These are phyloP conservation scores for Acanthochlamys bracteata DNA, from an alignment of 106 monocot genomes.

Conservation along the genomic window DNA sequence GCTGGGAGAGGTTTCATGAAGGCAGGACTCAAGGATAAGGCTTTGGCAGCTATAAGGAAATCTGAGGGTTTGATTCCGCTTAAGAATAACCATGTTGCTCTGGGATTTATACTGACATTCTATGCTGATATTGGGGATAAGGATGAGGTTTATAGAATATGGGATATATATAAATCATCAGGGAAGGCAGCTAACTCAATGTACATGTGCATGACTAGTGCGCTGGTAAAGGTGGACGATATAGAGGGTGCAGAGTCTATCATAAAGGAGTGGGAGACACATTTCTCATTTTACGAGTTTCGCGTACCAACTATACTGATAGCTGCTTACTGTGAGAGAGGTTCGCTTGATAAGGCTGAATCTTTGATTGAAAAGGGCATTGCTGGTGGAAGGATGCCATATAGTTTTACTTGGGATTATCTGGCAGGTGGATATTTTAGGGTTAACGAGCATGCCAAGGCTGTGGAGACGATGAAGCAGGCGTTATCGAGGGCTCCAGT, in stretches of 20 bases:
- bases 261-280: slow-evolving; percentile 26
- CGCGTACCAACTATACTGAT: slow-evolving; percentile 22
- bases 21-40: slow-evolving; percentile 17
- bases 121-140: slow-evolving; percentile 29
- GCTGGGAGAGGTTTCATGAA: slow-evolving; percentile 20
- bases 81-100: slow-evolving; percentile 13
- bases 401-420: slow-evolving; percentile 15
- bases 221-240: slow-evolving; percentile 24
- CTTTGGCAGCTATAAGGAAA: slow-evolving; percentile 14
- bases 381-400: slow-evolving; percentile 18
- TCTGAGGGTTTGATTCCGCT: slow-evolving; percentile 20
- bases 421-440: slow-evolving; percentile 23
- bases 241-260: slow-evolving; percentile 29
- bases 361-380: slow-evolving; percentile 7
- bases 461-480: slow-evolving; percentile 27
- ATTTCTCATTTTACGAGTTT: slow-evolving; percentile 15
- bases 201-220: slow-evolving; percentile 35
- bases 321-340: slow-evolving; percentile 29
- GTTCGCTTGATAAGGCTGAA: slow-evolving; percentile 30
- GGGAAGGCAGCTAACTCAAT: slow-evolving; percentile 17
- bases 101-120: slow-evolving; percentile 15
- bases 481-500: slow-evolving; percentile 1
- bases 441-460: slow-evolving; percentile 15
- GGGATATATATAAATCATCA: slow-evolving; percentile 17
- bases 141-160: slow-evolving; percentile 21